Base-by-base conservation (phyloP, 169 alveolate species). In the Eimeria sp. region DNA sequence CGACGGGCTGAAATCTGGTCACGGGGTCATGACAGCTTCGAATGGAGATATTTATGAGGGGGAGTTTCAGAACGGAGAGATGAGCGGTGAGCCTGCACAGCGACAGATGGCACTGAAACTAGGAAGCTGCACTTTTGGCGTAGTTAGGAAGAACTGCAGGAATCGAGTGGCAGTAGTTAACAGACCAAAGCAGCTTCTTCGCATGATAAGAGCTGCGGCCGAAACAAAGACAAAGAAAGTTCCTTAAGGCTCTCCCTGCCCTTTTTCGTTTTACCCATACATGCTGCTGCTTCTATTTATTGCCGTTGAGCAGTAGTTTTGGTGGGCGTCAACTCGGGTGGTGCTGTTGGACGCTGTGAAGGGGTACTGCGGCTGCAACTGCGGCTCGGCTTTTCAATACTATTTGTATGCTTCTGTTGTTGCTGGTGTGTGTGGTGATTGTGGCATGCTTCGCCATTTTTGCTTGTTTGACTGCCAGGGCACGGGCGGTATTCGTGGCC, bases 1-100 rank as follows among this genome's bases (percentile, higher is more conserved):
- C 67, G 97, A 97, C 80, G 98, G 97, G 91, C 95, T 97, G 67
- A 96, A 96, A 96, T 98, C 89, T 65, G 98, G 98, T 45, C 96
- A 96, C 67, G 99, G 99, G 86, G 97, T 78, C 89, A 95, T 96
- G 96, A 95, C 91, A 72, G 97, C 97, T 94, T 97, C 98, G 34
- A 97, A 97, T 89, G 97, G 97, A 25, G 98, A 97, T 80, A 96
- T 96, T 54, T 97, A 95, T 49, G 98, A 97, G 91, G 98, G 97
- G 14, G 96, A 95, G 34, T 97, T 95, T 70, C 92, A 90, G 25
- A 96, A 96, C 51, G 98, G 97, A 43, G 97, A 97, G 65, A 98
- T 97, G 98, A 97, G 97, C 97, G 98, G 98, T 72, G 95, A 95
- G 96, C 84, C 95, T 14, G 95, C 90, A 82, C 16, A 43, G 58